Percentiles rank a stretch among this genome's conserved stretches.
These are phyloP conservation scores for Parmelia sp. DNA, from an alignment of 495 filamentous ascomycete genomes.

Conservation along the genomic window DNA sequence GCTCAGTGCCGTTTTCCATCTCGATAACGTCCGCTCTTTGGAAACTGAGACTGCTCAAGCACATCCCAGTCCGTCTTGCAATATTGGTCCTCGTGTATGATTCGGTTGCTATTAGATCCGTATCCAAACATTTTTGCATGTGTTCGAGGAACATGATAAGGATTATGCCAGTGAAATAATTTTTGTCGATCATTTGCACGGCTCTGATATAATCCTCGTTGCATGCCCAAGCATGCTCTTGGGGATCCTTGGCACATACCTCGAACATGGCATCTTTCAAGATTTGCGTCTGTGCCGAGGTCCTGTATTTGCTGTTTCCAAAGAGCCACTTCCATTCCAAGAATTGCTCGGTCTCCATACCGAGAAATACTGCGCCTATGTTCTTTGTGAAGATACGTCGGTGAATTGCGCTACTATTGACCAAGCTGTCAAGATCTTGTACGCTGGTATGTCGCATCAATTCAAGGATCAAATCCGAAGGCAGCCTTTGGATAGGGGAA, in stretches of 20 bases:
- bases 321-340: conserved; percentile 13
- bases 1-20: neutral
- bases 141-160: neutral
- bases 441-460: neutral
- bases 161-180: neutral
- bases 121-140: neutral
- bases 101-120: neutral
- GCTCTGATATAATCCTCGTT: neutral
- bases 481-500: neutral
- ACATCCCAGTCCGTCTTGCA: neutral
- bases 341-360: conserved; percentile 16
- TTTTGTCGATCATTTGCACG: neutral
- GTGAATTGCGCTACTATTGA: neutral
- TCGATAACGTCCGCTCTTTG: neutral
- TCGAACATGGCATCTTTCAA: conserved; percentile 9
- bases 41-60: neutral
- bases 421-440: neutral
- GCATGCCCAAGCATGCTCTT: neutral
- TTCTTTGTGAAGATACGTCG: neutral
- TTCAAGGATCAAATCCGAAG: neutral
- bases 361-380: neutral
- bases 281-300: conserved; percentile 6
- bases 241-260: too few relatives aligned
- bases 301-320: conserved; percentile 11
- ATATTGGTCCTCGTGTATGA: neutral